These are phyloP conservation scores for Sisymbrium irio DNA, from an alignment of 345 rosid genomes.

Conservation along the genomic window DNA sequence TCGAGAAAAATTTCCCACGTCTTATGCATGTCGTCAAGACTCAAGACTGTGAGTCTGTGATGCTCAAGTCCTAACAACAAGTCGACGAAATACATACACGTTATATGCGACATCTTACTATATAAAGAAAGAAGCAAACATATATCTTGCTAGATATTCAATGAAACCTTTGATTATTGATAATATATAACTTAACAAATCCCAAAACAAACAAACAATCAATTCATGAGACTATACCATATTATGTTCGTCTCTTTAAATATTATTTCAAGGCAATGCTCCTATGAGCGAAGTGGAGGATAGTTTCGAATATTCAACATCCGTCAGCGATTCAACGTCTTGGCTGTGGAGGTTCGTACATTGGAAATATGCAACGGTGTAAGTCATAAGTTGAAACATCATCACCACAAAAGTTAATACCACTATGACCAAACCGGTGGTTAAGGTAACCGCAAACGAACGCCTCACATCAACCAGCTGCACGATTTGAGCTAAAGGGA, in stretches of 20 bases:
- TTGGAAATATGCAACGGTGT: constrained; percentile 45
- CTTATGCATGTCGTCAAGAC: too few species aligned
- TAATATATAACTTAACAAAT: background rate
- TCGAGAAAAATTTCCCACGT: too few species aligned
- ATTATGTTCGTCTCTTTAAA: background rate
- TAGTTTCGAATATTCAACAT: constrained; percentile 41
- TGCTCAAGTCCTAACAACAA: too few species aligned
- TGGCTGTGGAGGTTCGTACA: constrained; percentile 51
- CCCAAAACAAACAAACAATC: background rate
- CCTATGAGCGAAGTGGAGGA: constrained; percentile 10
- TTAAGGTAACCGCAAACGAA: background rate
- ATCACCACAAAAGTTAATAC: constrained; percentile 17
- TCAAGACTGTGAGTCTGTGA: too few species aligned
- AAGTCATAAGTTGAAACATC: constrained; percentile 41
- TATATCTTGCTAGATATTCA: background rate
- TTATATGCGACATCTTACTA: background rate
- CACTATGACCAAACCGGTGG: constrained; percentile 31
- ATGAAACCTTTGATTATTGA: background rate
- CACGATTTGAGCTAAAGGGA: constrained; percentile 5
- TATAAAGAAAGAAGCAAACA: background rate
- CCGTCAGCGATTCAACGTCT: constrained; percentile 40
- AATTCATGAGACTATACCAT: background rate
- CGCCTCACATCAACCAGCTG: background rate
- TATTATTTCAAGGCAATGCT: constrained; percentile 13
- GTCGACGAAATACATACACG: background rate